Base-by-base conservation (phyloP, 768 basidiomycete genomes). In the Macrolepiota albuminosa region DNA sequence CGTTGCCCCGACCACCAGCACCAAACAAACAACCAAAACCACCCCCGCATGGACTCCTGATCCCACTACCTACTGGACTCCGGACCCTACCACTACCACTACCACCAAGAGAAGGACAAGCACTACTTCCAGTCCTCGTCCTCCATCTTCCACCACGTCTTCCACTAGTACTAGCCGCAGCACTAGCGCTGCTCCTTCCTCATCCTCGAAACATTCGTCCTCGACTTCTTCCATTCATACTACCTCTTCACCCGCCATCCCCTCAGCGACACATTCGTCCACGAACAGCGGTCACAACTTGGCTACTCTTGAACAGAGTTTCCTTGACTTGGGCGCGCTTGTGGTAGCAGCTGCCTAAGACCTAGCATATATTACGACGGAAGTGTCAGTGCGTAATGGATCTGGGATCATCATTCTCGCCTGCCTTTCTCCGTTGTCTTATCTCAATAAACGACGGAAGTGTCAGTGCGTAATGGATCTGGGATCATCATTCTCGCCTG, bases 1-100 rank as follows among this genome's bases (percentile, higher is more conserved):
- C 5, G 64, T 64, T 29, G 58, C 63, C 45, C 61, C 59, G 8
- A 61, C 54, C 33, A 54, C 62, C 39, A 68, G 63, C 29, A 36
- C 62, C 29, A 54, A 56, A 42, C 45, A 61, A 18, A 49, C 52
- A 7, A 61, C 66, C 18, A 61, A 65, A 26, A 11, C 40, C 29
- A 33, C 54, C 7, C 48, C 62, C 18, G 53, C 53, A n/a, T 56
- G 59, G 48, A 66, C 64, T n/a, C 59, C 68, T 56, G 57, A 60
- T 21, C 62, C 62, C 39, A 61, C 49, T 21, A 59, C 60, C 14
- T 54, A 42, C 16, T 54, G 54, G 48, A 66, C 64, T 16, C 59
- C 68, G 56, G 57, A 60, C 31, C 62, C 56, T 24, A 61, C 54
- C 31, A 56, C 63, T 24, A 61, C 54, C 31, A 56, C 63, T 29